Base-by-base conservation (phyloP, 345 rosid genomes). In the Salix arbutifolia region DNA sequence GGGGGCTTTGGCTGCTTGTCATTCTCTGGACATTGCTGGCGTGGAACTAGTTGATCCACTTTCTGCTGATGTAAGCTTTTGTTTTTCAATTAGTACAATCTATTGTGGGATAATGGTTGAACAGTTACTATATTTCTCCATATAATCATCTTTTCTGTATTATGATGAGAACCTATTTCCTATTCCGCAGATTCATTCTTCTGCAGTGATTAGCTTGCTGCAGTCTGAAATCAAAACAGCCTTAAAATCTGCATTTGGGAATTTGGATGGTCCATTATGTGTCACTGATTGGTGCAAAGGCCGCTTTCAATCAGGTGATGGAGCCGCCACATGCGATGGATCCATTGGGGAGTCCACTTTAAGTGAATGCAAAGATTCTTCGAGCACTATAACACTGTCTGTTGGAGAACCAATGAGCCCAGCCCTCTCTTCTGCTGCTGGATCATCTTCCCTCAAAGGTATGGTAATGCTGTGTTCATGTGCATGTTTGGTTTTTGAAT, bases 231-330 rank as follows among this genome's bases (percentile, higher is more conserved):
- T 96, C 68, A 96, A 89, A 83, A 76, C 92, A 66, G 97, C 97
- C 79, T 83, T 96, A 85, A 96, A 91, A 80, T 89, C 92, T 81
- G 98, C 98, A 71, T 96, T 96, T 84, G 82, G 85, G 73, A 85
- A 65, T 83, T 86, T 92, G 84, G 97, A 94, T 77, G 99, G 99
- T 44, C 99, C 99, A 72, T 87, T 96, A 78, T 84, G 90, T 69
- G 91, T 92, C 73, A 88, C 85, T 52, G 98, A 96, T 79, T 96
- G 99, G 99, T 96, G 98, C 92, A 92, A 86, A 86, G 97, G 98
- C 82, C 93, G 90, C 14, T 78, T 87, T 83, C 97, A 86, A 72
- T 83, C 86, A 62, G 79, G 78, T 82, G 97, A 91, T 78, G 83
- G 82, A 77, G 90, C 82, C 76, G 52, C 83, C 75, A 33, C 82